These are phyloP conservation scores for Carex arenaria DNA, from an alignment of 202 grass and related monocot species.

Conservation along the genomic window DNA sequence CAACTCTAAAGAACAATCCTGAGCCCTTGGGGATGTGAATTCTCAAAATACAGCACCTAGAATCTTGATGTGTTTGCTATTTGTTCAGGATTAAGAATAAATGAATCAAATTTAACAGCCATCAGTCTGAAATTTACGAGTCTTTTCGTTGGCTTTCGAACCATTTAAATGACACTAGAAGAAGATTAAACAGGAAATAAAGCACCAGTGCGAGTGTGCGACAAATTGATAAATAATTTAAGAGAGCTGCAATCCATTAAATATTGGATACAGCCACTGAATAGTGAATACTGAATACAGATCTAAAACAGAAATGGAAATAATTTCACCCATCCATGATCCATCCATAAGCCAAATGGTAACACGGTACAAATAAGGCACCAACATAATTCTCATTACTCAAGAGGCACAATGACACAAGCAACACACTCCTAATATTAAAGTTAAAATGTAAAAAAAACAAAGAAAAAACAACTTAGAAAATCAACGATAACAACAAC, in stretches of 20 bases:
- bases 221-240: background rate
- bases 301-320: conserved; percentile 22
- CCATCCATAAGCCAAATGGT: conserved; percentile 7
- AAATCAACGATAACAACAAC: background rate
- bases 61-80: background rate
- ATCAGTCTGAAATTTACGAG: background rate
- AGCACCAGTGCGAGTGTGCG: background rate
- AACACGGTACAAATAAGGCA: conserved; percentile 27
- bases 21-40: no score
- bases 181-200: no score
- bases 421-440: conserved; percentile 11
- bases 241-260: conserved; percentile 12
- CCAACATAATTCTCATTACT: conserved; percentile 40
- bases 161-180: background rate
- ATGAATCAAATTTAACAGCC: background rate
- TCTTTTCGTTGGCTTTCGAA: background rate
- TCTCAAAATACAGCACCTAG: background rate
- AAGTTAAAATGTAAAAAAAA: background rate
- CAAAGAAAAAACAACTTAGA: background rate
- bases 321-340: conserved; percentile 26
- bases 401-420: conserved; percentile 34
- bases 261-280: conserved; percentile 35
- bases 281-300: conserved; percentile 18
- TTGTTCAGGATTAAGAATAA: background rate
- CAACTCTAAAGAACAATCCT: no score